Percentiles rank a stretch among this genome's conserved stretches.
Evolutionary conservation across 225 moss, liverwort and hornwort species (phyloP).

Genomic region (Bryoerythrophyllum caledonicum): DNA sequence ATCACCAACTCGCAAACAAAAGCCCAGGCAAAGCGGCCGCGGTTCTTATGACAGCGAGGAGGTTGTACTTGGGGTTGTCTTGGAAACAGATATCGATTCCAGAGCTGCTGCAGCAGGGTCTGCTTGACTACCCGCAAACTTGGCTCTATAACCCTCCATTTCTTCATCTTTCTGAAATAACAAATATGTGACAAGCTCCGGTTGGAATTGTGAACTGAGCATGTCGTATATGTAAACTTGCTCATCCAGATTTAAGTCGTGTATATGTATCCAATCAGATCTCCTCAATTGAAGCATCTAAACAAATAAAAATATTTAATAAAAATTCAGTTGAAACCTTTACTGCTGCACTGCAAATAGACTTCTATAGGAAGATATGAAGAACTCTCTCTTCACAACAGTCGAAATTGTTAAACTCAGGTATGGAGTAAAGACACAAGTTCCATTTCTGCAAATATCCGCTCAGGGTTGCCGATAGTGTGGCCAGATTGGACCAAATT

Average conservation of each 20-base stretch:
- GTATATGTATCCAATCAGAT: no score
- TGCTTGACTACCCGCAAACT: conserved; percentile 92
- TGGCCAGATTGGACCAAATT: conserved; percentile 74
- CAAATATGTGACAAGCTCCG: background rate
- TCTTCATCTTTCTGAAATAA: conserved; percentile 78
- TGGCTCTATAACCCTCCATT: conserved; percentile 62
- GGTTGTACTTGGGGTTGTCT: conserved; percentile 21
- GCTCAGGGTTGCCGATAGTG: conserved; percentile 74
- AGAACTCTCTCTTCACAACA: no score
- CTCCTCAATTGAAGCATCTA: no score
- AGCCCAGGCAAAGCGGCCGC: no score
- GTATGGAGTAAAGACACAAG: background rate
- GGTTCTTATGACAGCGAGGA: background rate
- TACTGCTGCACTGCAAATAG: no score
- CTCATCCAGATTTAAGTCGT: no score
- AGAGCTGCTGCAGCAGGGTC: conserved; percentile 70
- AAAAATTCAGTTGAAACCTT: no score
- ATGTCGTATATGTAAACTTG: no score
- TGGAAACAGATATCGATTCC: conserved; percentile 44
- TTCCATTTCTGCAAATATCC: conserved; percentile 88
- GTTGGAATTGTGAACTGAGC: background rate
- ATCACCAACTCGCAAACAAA: no score
- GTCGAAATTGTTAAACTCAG: no score
- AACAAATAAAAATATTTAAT: no score
- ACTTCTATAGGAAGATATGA: no score